A percentile compares a stretch with the other conserved stretches of the same genome.
Conservation (phyloP, 78 protist genomes). For the Polysphondylium violaceum region DNA sequence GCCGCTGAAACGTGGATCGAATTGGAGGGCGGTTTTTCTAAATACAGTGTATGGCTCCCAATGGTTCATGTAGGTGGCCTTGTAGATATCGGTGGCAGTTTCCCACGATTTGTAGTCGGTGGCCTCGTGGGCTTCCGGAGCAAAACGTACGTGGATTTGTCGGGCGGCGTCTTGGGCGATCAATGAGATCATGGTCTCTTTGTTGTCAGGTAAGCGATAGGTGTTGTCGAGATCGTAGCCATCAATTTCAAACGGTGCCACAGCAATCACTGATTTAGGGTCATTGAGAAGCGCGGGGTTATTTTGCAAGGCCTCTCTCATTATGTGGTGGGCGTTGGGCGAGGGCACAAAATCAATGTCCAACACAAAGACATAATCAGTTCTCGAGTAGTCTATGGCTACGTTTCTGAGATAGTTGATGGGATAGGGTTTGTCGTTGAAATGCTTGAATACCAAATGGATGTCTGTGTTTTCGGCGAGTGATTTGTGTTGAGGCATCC, state of each 20-base stretch:
- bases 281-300: neutral
- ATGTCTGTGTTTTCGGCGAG: neutral
- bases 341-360: slow-evolving; percentile 8
- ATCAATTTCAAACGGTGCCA: slow-evolving; percentile 7
- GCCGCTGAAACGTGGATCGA: neutral
- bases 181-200: neutral
- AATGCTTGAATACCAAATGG: neutral
- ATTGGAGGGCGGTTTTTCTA: neutral
- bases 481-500: neutral
- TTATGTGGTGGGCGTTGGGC: neutral
- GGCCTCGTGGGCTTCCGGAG: neutral
- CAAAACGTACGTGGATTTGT: no score
- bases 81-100: neutral
- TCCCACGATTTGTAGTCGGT: neutral
- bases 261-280: neutral
- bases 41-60: slow-evolving; percentile 9
- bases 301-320: no score
- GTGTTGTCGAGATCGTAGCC: neutral
- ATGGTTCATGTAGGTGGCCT: neutral
- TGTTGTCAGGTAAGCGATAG: neutral
- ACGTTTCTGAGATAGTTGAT: neutral
- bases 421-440: neutral
- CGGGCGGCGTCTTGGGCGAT: neutral
- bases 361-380: neutral
- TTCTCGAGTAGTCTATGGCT: neutral